phyloP scores from a whole-genome alignment of 1,284 basidiomycete species.

The Heterobasidion parviporum region DNA sequence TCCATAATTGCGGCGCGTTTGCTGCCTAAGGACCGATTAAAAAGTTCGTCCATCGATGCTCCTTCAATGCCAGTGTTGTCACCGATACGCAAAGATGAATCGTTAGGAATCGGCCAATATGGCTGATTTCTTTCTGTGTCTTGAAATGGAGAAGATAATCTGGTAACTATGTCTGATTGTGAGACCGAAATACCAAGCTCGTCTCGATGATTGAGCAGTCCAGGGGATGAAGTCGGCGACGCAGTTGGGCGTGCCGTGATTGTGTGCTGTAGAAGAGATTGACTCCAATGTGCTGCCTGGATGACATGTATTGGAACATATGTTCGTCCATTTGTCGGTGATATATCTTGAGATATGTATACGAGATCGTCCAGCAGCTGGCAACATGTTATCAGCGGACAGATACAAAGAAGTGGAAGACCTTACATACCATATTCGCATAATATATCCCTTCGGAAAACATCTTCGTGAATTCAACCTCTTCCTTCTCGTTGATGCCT shows the following conservation, averaged over 20 bases:
- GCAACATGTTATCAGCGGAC: neutral
- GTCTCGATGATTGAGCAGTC: constrained; percentile 27
- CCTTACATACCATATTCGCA: constrained; percentile 70
- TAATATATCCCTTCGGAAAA: constrained; percentile 84
- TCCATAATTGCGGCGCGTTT: constrained; percentile 13
- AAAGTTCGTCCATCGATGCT: constrained; percentile 45
- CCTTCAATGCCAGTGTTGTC: constrained; percentile 53
- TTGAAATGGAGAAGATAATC: constrained; percentile 13
- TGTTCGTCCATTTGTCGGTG: constrained; percentile 57
- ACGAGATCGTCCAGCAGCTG: constrained; percentile 76
- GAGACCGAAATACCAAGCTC: constrained; percentile 52
- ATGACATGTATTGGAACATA: constrained; percentile 63
- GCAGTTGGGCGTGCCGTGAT: constrained; percentile 38
- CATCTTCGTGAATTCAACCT: constrained; percentile 59
- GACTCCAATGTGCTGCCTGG: constrained; percentile 74
- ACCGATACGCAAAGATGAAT: constrained; percentile 77
- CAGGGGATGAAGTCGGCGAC: constrained; percentile 29
- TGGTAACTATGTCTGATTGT: constrained; percentile 39
- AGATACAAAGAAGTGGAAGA: constrained; percentile 6
- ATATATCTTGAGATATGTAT: constrained; percentile 62
- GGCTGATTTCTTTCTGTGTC: constrained; percentile 22
- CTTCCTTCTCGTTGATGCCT: constrained; percentile 46
- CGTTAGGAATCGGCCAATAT: constrained; percentile 68
- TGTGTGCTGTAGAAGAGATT: constrained; percentile 51
- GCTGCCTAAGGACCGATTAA: constrained; percentile 22